A percentile compares a stretch with the other conserved stretches of the same genome.
Evolutionary conservation across 2,329 filamentous ascomycete genomes (phyloP).

Genomic region (Aspergillus costaricaensis): DNA sequence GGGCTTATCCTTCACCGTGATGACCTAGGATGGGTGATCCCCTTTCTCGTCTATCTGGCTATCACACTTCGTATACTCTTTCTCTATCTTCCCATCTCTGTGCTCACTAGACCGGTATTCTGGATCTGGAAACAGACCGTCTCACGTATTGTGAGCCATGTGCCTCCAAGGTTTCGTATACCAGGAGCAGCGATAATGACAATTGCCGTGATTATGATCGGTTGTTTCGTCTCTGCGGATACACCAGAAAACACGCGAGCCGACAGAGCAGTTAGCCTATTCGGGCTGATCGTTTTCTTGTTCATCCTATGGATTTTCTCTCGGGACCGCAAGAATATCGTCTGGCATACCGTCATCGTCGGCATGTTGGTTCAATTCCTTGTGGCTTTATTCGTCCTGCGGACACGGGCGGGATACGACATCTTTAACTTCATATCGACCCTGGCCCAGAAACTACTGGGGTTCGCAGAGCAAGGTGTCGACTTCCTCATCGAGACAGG

Average conservation of each 20-base stretch:
- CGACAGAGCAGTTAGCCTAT: constrained; percentile 78
- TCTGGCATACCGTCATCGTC: constrained; percentile 79
- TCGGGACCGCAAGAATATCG: constrained; percentile 60
- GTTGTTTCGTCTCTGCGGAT: constrained; percentile 73
- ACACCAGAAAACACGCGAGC: constrained; percentile 72
- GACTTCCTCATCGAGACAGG: constrained; percentile 65
- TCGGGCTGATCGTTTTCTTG: constrained; percentile 74
- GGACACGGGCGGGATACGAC: constrained; percentile 77
- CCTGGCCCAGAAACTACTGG: constrained; percentile 71
- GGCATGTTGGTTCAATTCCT: constrained; percentile 89
- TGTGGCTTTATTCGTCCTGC: constrained; percentile 82
- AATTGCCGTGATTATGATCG: constrained; percentile 74
- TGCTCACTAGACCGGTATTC: constrained; percentile 67
- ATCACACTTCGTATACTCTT: constrained; percentile 74
- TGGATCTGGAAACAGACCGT: constrained; percentile 68
- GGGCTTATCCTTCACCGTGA: constrained; percentile 70
- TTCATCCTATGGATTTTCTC: constrained; percentile 70
- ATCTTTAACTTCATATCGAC: constrained; percentile 88
- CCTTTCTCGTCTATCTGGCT: constrained; percentile 77
- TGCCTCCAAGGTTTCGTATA: constrained; percentile 67
- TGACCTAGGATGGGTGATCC: constrained; percentile 78
- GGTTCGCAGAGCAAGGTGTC: constrained; percentile 73
- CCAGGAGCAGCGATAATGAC: constrained; percentile 64
- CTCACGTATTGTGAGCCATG: constrained; percentile 58
- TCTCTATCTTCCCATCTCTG: constrained; percentile 68